These are phyloP conservation scores for Calonectria hawksworthii DNA, from an alignment of 2,329 filamentous ascomycete species.

Conservation along the genomic window DNA sequence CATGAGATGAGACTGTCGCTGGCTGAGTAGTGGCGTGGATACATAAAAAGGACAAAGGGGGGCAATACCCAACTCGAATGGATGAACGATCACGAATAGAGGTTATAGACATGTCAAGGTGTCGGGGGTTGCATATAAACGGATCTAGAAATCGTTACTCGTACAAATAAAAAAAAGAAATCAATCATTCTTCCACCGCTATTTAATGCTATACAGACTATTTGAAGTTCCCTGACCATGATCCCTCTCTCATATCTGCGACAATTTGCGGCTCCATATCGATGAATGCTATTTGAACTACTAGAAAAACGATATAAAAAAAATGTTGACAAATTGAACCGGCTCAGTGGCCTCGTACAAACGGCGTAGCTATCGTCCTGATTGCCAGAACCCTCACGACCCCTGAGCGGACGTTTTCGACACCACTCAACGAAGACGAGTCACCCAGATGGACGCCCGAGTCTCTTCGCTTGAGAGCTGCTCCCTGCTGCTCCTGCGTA, in stretches of 20 bases:
- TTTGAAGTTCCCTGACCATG: not conserved
- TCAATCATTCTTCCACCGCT: not conserved
- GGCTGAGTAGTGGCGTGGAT: constrained; percentile 31
- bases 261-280: not conserved
- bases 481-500: not conserved
- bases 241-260: not conserved
- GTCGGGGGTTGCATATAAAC: not conserved
- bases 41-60: not conserved
- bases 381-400: not conserved
- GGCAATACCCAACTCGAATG: constrained; percentile 10
- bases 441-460: not conserved
- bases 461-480: not conserved
- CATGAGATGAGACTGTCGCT: constrained; percentile 44
- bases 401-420: not conserved
- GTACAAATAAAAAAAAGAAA: not conserved
- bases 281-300: not conserved
- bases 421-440: not conserved
- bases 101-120: not conserved
- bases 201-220: not conserved
- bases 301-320: not conserved
- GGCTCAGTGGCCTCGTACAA: not conserved
- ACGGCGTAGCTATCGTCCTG: not conserved
- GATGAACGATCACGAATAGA: not conserved
- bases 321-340: not conserved
- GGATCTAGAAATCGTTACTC: not conserved